These are phyloP conservation scores for Takashimella koratensis DNA, from an alignment of 1,284 basidiomycete genomes.

Conservation along the genomic window DNA sequence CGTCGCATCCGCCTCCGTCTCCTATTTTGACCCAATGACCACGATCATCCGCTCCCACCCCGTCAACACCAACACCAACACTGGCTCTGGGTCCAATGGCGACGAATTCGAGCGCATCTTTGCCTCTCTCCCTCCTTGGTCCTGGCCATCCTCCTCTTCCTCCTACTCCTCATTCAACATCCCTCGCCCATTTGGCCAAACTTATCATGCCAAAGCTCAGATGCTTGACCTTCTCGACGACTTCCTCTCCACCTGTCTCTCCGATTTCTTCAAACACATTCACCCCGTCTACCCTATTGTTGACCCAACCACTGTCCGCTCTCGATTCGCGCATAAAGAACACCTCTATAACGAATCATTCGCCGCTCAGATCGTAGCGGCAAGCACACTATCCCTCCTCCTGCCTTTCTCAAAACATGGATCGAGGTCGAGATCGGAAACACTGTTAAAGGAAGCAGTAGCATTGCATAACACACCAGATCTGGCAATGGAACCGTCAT, in stretches of 20 bases:
- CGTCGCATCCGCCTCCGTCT: too few relatives aligned
- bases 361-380: not conserved
- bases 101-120: too few relatives aligned
- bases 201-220: not conserved
- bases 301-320: not conserved
- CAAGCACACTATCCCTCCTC: not conserved
- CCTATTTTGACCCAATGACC: too few relatives aligned
- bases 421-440: not conserved
- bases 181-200: not conserved
- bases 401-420: too few relatives aligned
- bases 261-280: not conserved
- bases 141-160: conserved; percentile 21
- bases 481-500: not conserved
- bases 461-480: conserved; percentile 3
- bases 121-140: too few relatives aligned
- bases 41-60: too few relatives aligned
- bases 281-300: conserved; percentile 1
- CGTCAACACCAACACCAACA: too few relatives aligned
- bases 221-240: not conserved
- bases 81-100: too few relatives aligned
- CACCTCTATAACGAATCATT: conserved; percentile 2
- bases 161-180: not conserved
- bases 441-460: not conserved
- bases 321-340: not conserved
- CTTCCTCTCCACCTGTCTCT: not conserved